Evolutionary conservation across 2,329 filamentous ascomycete genomes (phyloP).

Genomic region (Hirsutella thompsonii): DNA sequence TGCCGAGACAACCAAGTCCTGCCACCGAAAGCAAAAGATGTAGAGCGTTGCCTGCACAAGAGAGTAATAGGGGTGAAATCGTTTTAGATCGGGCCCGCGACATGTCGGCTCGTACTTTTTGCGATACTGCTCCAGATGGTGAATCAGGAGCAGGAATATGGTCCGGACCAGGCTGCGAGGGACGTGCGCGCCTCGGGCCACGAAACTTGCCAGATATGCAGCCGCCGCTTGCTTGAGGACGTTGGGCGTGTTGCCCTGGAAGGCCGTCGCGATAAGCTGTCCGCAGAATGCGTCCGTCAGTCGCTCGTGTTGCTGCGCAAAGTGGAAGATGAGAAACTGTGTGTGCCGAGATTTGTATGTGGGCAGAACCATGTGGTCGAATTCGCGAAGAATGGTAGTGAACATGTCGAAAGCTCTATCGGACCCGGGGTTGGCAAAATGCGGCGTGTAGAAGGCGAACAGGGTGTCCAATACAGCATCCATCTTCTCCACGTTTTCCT

Average conservation of each 20-base stretch:
- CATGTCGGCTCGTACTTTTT: conserved; percentile 58
- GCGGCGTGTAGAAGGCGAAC: conserved; percentile 68
- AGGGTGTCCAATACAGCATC: conserved; percentile 81
- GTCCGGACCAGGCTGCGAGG: conserved; percentile 63
- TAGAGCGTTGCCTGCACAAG: conserved; percentile 83
- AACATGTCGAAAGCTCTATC: conserved; percentile 60
- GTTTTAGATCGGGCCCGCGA: conserved; percentile 71
- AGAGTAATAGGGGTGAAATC: conserved; percentile 76
- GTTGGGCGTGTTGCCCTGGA: conserved; percentile 52
- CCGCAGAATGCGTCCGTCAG: conserved; percentile 76
- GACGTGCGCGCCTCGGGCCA: conserved; percentile 78
- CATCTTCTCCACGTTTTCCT: conserved; percentile 78
- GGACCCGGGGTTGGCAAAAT: conserved; percentile 56
- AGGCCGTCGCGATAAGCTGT: conserved; percentile 41
- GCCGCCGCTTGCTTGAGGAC: conserved; percentile 73
- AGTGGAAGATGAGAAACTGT: conserved; percentile 93
- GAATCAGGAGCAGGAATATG: conserved; percentile 68
- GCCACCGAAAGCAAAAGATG: conserved; percentile 97
- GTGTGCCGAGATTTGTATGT: conserved; percentile 87
- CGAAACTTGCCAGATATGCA: conserved; percentile 88
- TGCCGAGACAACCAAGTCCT: conserved; percentile 61
- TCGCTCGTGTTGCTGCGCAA: conserved; percentile 67
- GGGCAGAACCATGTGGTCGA: conserved; percentile 75
- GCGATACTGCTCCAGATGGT: conserved; percentile 67
- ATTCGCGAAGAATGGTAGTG: conserved; percentile 71